Evolutionary conservation across 192 early-diverging fungal species (phyloP), one percentile per base, ranked within the genome.

Genomic region (Geranomyces michiganensis): DNA sequence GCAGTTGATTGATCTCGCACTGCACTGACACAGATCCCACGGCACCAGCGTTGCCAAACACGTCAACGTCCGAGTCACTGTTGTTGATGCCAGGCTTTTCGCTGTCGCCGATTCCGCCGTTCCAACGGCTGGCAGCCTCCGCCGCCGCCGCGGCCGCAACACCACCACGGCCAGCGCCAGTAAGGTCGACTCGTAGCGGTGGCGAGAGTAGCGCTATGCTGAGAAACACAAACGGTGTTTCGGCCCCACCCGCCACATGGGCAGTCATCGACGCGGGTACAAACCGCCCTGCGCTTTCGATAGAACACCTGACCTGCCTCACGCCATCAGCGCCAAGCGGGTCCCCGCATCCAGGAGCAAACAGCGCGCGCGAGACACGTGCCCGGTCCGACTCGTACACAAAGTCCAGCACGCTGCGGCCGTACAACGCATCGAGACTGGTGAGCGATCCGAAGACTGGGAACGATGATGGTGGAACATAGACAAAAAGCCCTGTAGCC

Each of bases 1-100:
- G 73, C 27, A 91, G 65, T 60, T 85, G 82, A 77, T 91, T 90
- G 27, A 89, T 66, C 76, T 90, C 87, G 68, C 84, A 89, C 69
- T 89, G 86, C 78, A 90, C 76, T 29, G 73, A 76, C 26, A 27
- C n/a, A 1, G 41, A 21, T 26, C 55, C 67, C 0, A 33, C 49
- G 1, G 32, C 12, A 4, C 19, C n/a, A n/a, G 31, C 24, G n/a
- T 21, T 36, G n/a, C n/a, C 51, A 53, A 24, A 53, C 6, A 53
- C 51, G n/a, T n/a, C 19, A n/a, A 53, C 51, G 15, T 53, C 51
- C n/a, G 51, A 7, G 6, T n/a, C 51, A 3, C 36, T 3, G 36
- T 10, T 41, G 7, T 10, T 19, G 46, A 19, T 19, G 46, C 3
- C 24, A 17, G 51, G 7, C 3, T 4, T 53, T 6, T 53, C 51